phyloP scores from a whole-genome alignment of 352 stramenopile genomes.

The Aphanomyces euteiches region DNA sequence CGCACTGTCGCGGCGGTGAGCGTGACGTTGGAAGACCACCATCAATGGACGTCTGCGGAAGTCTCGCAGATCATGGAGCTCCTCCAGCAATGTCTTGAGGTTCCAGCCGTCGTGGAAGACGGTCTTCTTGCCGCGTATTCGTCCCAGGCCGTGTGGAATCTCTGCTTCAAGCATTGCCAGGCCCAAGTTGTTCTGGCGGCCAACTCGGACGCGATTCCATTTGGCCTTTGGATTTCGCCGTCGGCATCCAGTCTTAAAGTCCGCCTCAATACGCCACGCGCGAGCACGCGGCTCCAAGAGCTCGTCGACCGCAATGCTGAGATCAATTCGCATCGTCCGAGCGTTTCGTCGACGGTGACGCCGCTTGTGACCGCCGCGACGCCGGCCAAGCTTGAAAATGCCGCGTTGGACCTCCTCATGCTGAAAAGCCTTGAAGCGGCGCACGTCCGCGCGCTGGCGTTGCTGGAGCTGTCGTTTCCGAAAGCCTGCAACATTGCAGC shows the following conservation, averaged over 20 bases:
- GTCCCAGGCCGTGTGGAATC: conserved; percentile 18
- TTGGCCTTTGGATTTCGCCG: background rate
- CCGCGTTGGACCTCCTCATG: background rate
- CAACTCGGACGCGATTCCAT: background rate
- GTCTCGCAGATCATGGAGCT: background rate
- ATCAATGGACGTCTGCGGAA: conserved; percentile 1
- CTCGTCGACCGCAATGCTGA: conserved; percentile 8
- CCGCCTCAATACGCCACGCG: background rate
- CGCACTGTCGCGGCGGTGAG: conserved; percentile 23
- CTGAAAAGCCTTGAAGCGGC: background rate
- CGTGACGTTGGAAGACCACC: conserved; percentile 17
- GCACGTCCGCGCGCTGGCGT: background rate
- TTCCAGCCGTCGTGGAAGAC: conserved; percentile 11
- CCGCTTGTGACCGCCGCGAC: background rate
- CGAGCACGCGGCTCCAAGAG: conserved; percentile 3
- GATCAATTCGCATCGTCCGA: background rate
- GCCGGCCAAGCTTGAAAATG: background rate
- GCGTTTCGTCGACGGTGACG: background rate
- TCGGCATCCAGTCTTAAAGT: background rate
- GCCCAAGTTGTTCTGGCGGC: background rate
- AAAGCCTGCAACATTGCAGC: conserved; percentile 19
- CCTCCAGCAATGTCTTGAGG: background rate
- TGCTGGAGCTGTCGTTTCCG: conserved; percentile 6
- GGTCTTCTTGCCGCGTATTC: conserved; percentile 18
- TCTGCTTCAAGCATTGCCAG: background rate